These are phyloP conservation scores for Dioszegia aurantiaca DNA, from an alignment of 768 basidiomycete genomes.

Conservation along the genomic window DNA sequence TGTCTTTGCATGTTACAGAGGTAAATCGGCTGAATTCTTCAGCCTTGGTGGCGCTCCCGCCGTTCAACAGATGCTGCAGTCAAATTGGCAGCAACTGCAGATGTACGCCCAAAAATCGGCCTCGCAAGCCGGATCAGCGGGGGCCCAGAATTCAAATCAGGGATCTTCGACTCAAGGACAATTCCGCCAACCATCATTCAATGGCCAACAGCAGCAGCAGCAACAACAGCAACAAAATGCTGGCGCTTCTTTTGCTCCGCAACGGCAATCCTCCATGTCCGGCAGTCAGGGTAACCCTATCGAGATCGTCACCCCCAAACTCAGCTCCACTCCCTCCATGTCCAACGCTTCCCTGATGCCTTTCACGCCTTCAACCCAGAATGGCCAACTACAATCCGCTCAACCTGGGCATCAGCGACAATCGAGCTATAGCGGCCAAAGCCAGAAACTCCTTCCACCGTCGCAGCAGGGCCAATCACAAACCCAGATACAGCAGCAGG, in stretches of 20 bases:
- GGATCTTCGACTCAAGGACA: background rate
- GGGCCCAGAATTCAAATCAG: background rate
- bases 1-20: background rate
- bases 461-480: background rate
- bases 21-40: background rate
- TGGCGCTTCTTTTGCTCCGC: slow-evolving; percentile 5
- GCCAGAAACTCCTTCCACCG: slow-evolving; percentile 11
- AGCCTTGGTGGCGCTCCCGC: background rate
- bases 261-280: slow-evolving; percentile 15
- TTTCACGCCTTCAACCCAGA: slow-evolving; percentile 16
- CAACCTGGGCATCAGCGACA: slow-evolving; percentile 15
- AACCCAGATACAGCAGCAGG: slow-evolving; percentile 4
- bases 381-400: background rate
- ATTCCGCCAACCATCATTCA: slow-evolving; percentile 15
- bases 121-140: background rate
- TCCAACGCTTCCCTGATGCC: background rate
- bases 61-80: slow-evolving; percentile 8
- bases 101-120: slow-evolving; percentile 14
- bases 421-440: slow-evolving; percentile 17
- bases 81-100: slow-evolving; percentile 16
- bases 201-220: slow-evolving; percentile 13
- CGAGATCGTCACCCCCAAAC: slow-evolving; percentile 33
- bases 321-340: slow-evolving; percentile 3
- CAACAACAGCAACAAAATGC: slow-evolving; percentile 5
- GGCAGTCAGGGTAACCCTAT: slow-evolving; percentile 36